phyloP scores from a whole-genome alignment of 2,329 filamentous ascomycete species.

The Stagonosporopsis rhizophila region DNA sequence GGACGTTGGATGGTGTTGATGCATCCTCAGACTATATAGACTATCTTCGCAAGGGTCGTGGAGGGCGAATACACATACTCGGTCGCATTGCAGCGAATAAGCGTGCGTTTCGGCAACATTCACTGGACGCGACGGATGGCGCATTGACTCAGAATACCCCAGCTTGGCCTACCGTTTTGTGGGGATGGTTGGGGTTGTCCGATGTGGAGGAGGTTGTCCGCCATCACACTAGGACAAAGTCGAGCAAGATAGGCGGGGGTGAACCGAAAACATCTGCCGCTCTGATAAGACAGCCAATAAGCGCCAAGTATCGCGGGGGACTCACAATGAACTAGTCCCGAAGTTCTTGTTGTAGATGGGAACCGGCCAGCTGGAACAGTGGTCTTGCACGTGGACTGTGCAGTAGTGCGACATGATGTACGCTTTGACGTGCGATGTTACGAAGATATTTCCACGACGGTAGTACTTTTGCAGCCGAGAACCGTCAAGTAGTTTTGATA shows the following conservation, averaged over 20 bases:
- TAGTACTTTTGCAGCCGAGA: constrained; percentile 14
- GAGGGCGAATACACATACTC: not conserved
- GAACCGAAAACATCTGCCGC: constrained; percentile 3
- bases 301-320: not conserved
- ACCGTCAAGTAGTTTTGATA: not conserved
- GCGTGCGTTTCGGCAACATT: not conserved
- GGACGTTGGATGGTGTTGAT: not conserved
- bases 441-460: not conserved
- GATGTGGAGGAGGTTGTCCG: constrained; percentile 24
- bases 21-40: constrained; percentile 5
- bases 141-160: constrained; percentile 18
- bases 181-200: constrained; percentile 21
- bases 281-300: constrained; percentile 4
- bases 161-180: constrained; percentile 11
- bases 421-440: not conserved
- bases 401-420: constrained; percentile 1
- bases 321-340: not conserved
- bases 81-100: constrained; percentile 11
- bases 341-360: not conserved
- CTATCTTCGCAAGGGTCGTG: not conserved
- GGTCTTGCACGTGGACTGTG: constrained; percentile 2
- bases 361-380: constrained; percentile 2
- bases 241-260: constrained; percentile 11
- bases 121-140: constrained; percentile 7
- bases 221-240: constrained; percentile 5